phyloP scores from a whole-genome alignment of 495 filamentous ascomycete species.

The Penicillium steckii region DNA sequence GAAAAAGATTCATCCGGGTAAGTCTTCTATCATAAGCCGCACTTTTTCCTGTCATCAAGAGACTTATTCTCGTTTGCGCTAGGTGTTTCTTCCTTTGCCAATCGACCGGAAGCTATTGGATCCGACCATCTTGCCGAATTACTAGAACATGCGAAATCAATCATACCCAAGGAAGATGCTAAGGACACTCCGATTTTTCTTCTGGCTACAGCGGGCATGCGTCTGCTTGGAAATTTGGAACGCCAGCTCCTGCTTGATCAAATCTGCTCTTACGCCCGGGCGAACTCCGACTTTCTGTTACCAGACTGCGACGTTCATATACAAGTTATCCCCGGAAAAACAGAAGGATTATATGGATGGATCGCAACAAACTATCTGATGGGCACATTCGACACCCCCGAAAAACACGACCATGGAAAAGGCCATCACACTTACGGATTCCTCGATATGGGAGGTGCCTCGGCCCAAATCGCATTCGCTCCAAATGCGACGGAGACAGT shows the following conservation, averaged over 20 bases:
- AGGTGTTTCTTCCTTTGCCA: conserved; percentile 88
- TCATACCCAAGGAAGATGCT: conserved; percentile 76
- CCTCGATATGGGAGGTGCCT: conserved; percentile 97
- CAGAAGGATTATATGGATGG: conserved; percentile 98
- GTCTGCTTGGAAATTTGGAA: conserved; percentile 73
- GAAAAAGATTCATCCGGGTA: conserved; percentile 87
- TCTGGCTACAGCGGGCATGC: conserved; percentile 96
- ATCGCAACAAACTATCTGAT: conserved; percentile 96
- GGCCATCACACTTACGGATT: conserved; percentile 96
- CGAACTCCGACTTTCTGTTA: conserved; percentile 77
- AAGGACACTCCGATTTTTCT: conserved; percentile 89
- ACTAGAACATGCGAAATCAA: conserved; percentile 77
- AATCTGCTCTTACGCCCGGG: conserved; percentile 79
- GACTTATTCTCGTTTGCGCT: neutral
- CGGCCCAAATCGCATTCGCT: conserved; percentile 95
- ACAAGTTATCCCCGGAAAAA: conserved; percentile 95
- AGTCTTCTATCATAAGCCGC: conserved; percentile 2
- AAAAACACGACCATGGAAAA: conserved; percentile 73
- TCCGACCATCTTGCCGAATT: conserved; percentile 75
- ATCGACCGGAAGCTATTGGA: conserved; percentile 72
- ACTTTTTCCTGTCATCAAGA: neutral
- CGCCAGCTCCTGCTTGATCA: conserved; percentile 68
- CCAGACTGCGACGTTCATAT: conserved; percentile 90
- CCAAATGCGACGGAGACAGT: conserved; percentile 88
- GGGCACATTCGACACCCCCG: conserved; percentile 85